Conservation (phyloP, 441 rosid genomes). For the Syzygium malaccense region DNA sequence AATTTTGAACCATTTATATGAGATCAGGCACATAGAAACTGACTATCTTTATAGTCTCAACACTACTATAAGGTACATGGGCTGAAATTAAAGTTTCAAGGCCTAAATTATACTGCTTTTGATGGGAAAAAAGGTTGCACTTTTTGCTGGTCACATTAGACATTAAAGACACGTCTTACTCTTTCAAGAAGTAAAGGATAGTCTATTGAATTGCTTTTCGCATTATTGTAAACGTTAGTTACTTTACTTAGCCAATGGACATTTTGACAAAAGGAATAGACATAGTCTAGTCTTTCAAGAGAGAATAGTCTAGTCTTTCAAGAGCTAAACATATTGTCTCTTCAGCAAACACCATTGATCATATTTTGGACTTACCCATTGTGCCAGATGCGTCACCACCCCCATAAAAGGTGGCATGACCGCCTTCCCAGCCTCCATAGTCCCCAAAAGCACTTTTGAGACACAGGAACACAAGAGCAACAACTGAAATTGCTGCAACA, state of each 20-base stretch:
- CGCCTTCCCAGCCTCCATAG: conserved; percentile 68
- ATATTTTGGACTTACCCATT: conserved; percentile 49
- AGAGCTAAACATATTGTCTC: not conserved
- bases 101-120: not conserved
- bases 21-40: not conserved
- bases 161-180: not conserved
- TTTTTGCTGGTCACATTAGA: not conserved
- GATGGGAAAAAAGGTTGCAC: not conserved
- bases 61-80: not conserved
- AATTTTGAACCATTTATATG: not conserved
- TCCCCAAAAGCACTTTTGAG: conserved; percentile 33
- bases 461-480: conserved; percentile 26
- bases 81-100: not conserved
- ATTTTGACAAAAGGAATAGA: not conserved
- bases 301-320: not conserved
- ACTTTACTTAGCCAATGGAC: not conserved
- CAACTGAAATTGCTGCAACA: conserved; percentile 7
- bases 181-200: not conserved
- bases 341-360: not conserved
- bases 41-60: not conserved
- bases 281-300: not conserved
- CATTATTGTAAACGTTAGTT: not conserved
- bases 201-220: not conserved
- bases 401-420: conserved; percentile 90
- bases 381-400: conserved; percentile 95